Conservation (phyloP, 1,284 basidiomycete species). For the Psilocybe mexicana region DNA sequence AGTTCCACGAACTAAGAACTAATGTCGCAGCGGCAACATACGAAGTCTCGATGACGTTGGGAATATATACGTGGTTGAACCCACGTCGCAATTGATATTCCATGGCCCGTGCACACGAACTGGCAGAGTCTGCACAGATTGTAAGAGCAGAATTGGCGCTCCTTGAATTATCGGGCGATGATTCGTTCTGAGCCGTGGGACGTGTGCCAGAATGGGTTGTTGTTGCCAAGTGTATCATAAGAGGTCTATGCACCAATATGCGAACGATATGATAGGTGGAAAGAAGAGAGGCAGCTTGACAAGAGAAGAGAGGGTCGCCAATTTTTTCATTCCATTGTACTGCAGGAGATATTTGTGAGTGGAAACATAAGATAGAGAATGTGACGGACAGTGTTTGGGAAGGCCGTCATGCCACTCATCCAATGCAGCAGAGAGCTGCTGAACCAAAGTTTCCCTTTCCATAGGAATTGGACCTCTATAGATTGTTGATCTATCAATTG, state of each 20-base stretch:
- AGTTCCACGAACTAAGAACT: slow-evolving; percentile 49
- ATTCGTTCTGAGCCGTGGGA: slow-evolving; percentile 7
- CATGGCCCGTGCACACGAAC: slow-evolving; percentile 62
- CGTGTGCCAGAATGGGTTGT: slow-evolving; percentile 15
- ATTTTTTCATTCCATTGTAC: slow-evolving; percentile 70
- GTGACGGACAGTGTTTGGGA: slow-evolving; percentile 65
- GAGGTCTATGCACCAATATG: slow-evolving; percentile 78
- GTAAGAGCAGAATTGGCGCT: slow-evolving; percentile 52
- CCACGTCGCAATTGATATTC: slow-evolving; percentile 48
- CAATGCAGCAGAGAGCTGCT: slow-evolving; percentile 69
- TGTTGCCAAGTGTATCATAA: slow-evolving; percentile 51
- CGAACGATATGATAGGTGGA: slow-evolving; percentile 69
- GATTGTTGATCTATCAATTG: slow-evolving; percentile 63
- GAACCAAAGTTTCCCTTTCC: slow-evolving; percentile 61
- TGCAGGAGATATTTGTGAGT: slow-evolving; percentile 28
- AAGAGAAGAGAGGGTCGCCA: slow-evolving; percentile 54
- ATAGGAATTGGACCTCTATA: slow-evolving; percentile 40
- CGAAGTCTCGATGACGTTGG: slow-evolving; percentile 41
- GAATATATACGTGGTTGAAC: slow-evolving; percentile 33
- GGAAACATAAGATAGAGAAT: neutral
- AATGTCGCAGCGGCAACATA: slow-evolving; percentile 48
- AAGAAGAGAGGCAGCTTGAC: slow-evolving; percentile 70
- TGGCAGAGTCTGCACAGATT: slow-evolving; percentile 68
- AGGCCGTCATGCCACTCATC: slow-evolving; percentile 72
- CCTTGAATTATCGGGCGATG: slow-evolving; percentile 23